phyloP scores from a whole-genome alignment of 2,329 filamentous ascomycete genomes.

The Tolypocladium amazonense region DNA sequence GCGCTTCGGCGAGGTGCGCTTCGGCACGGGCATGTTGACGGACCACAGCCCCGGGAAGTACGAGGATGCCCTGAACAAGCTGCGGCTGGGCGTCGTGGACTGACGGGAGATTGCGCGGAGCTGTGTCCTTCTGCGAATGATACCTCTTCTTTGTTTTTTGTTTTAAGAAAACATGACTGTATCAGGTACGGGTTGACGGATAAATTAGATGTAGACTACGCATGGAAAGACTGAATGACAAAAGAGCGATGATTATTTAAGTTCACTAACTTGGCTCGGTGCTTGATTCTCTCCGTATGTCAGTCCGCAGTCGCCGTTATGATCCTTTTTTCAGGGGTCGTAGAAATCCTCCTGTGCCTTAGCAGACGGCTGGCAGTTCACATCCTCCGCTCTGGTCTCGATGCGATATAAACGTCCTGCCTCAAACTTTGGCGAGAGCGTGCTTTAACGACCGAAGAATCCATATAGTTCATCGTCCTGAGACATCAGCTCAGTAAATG shows the following conservation, averaged over 20 bases:
- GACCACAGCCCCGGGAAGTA: constrained; percentile 70
- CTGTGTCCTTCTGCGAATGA: background rate
- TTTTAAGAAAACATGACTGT: background rate
- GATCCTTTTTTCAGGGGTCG: background rate
- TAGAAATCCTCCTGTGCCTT: background rate
- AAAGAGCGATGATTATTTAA: background rate
- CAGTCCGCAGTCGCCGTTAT: background rate
- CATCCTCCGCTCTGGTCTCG: background rate
- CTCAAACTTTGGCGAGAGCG: too few species aligned
- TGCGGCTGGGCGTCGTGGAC: constrained; percentile 38
- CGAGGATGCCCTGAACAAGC: constrained; percentile 54
- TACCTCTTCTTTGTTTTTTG: background rate
- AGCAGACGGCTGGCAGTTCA: background rate
- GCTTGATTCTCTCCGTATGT: background rate
- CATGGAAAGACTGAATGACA: background rate
- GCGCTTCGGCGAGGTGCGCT: constrained; percentile 58
- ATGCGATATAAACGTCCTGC: too few species aligned
- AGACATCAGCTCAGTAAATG: background rate
- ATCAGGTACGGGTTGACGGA: background rate
- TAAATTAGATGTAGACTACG: background rate
- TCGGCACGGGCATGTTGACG: constrained; percentile 62
- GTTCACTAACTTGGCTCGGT: background rate
- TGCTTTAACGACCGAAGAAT: too few species aligned
- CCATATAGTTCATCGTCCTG: background rate
- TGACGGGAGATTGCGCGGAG: background rate